Base-by-base conservation (phyloP, 208 protist species). In the Tritrichomonas musculus region DNA sequence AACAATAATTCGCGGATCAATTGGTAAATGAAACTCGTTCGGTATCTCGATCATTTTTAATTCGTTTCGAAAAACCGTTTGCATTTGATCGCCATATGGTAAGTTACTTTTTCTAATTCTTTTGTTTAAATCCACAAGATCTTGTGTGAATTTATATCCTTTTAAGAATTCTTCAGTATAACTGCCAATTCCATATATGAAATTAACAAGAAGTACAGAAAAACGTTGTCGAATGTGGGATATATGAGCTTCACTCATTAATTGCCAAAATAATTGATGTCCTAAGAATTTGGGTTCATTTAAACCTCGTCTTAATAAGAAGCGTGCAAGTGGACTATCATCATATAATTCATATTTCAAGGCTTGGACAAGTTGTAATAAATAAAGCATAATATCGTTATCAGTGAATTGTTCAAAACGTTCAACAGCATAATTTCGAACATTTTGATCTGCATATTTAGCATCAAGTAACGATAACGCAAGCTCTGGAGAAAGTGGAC, bases 281-380 rank as follows among this genome's bases (percentile, higher is more conserved):
- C 96, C 94, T n/a, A 96, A 96, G 30, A 96, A 94, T 92, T 97
- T 96, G 36, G 97, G 97, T 0, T 93, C 96, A 13, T 41, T 25
- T n/a, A 97, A 93, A 0, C 96, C 97, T 33, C 96, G 80, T 33
- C 65, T 39, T 0, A 98, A 47, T 30, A 98, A 94, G 92, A 97
- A 97, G 30, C 95, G 93, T 17, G 95, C 94, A 9, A 98, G 88
- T 9, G 95, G 64, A 13, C 93, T 95, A 84, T 97, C 95, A 53
- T 97, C 95, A 92, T 97, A 95, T 4, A 94, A 55, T 93, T 98
- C 96, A 69, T 97, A 97, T 92, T 98, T 98, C 64, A 98, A 65
- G 9, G 96, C 94, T 92, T 97, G 95, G 0, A 94, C 93, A 8
- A 95, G 44, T 92, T 95, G 94, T 11, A 95, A 69, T 30, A 95